Base-by-base conservation (phyloP, 2,329 filamentous ascomycete species). In the Pseudogymnoascus pannorum region DNA sequence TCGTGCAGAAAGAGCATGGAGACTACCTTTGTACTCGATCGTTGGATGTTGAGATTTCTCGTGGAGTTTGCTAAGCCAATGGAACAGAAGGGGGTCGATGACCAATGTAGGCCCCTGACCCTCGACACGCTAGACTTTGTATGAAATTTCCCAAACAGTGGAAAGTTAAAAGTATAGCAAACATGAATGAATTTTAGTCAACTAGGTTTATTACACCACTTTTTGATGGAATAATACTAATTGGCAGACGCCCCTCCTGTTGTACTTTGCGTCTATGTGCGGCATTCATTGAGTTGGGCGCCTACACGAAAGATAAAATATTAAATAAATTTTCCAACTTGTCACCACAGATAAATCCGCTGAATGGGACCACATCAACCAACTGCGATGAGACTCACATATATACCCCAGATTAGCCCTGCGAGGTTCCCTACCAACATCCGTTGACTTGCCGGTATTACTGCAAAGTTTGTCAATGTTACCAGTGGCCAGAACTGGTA, bases 41-140 rank as follows among this genome's bases (percentile, higher is more conserved):
- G 68, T 57, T 78, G 76, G 76, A 74, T 77, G 72, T 66, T 77
- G 42, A 68, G 70, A 12, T 77, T 77, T 62, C 65, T 74, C 29
- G 66, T 68, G 22, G 71, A 71, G 44, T 74, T 73, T 63, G 69
- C 70, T 20, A 66, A 68, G 38, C 67, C 67, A 5, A 69, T 72
- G 63, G 69, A 70, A 54, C 69, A 70, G 58, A 71, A 67, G 60
- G 20, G 9, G 20, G 44, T 24, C 44, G 44, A 51, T 51, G 44
- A 51, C 20, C 44, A 24, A 51, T 14, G 16, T 51, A 51, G 18
- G 14, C 44, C 44, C 44, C 24, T 29, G 44, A 51, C 44, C 20
- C 24, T 29, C 7, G 11, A 29, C 12, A 51, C 44, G 11, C 16
- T 51, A 51, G 44, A 51, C 35, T 38, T 38, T 38, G 35, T 38